These are phyloP conservation scores for Meripilus lineatus DNA, from an alignment of 1,284 basidiomycete genomes.

Conservation along the genomic window DNA sequence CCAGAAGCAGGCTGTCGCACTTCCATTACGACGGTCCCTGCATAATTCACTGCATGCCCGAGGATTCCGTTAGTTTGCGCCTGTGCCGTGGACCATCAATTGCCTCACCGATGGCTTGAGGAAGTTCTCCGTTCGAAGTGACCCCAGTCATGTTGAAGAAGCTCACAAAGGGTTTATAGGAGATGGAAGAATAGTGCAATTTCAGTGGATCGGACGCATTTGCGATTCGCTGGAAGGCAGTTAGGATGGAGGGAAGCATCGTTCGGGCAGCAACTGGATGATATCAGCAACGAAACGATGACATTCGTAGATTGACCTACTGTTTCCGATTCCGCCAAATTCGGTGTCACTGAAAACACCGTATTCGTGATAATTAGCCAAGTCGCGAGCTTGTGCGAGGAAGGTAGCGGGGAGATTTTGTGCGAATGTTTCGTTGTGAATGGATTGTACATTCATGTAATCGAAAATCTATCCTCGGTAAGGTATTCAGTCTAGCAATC, in stretches of 20 bases:
- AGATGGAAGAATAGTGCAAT: conserved; percentile 38
- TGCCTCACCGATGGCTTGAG: conserved; percentile 30
- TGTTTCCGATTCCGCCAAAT: conserved; percentile 34
- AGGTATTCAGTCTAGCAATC: background rate
- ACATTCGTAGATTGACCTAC: conserved; percentile 6
- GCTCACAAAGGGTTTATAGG: conserved; percentile 53
- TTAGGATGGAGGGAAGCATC: conserved; percentile 40
- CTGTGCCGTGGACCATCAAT: background rate
- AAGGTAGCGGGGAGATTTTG: conserved; percentile 26
- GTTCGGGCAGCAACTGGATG: conserved; percentile 40
- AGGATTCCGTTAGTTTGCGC: background rate
- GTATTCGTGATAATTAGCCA: conserved; percentile 50
- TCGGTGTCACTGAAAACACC: conserved; percentile 38
- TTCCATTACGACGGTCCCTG: conserved; percentile 38
- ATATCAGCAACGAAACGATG: background rate
- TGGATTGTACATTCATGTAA: conserved; percentile 47
- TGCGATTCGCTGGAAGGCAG: conserved; percentile 36
- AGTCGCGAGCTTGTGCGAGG: conserved; percentile 35
- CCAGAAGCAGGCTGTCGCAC: conserved; percentile 25
- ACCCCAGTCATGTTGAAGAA: conserved; percentile 48
- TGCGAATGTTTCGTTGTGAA: conserved; percentile 35
- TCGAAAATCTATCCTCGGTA: conserved; percentile 40
- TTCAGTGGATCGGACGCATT: conserved; percentile 40
- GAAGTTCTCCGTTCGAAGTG: conserved; percentile 20
- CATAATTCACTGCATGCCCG: conserved; percentile 40